Evolutionary conservation across 192 early-diverging fungal genomes (phyloP).

Genomic region (Martensiomyces pterosporus): DNA sequence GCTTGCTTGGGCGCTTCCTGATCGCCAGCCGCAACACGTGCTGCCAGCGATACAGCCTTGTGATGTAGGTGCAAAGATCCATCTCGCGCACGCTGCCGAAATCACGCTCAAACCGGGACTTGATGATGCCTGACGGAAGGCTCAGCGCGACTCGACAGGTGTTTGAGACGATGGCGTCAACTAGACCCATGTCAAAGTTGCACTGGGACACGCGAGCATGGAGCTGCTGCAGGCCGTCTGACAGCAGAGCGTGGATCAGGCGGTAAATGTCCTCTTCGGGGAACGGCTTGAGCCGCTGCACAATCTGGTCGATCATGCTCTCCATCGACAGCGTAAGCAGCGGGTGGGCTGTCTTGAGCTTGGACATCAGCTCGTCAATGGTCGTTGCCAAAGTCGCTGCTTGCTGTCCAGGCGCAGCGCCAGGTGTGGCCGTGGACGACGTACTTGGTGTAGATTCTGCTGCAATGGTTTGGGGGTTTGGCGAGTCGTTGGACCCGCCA

Average conservation of each 20-base stretch:
- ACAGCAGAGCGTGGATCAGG: conserved; percentile 85
- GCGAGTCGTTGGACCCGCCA: background rate
- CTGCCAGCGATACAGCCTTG: conserved; percentile 86
- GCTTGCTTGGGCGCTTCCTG: conserved; percentile 73
- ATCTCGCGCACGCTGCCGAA: conserved; percentile 85
- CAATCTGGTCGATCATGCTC: conserved; percentile 98
- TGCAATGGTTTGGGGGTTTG: too few relatives aligned
- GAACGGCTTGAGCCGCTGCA: conserved; percentile 85
- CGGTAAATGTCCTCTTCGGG: conserved; percentile 98
- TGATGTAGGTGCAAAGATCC: conserved; percentile 77
- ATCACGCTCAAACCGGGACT: conserved; percentile 82
- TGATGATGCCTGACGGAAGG: conserved; percentile 61
- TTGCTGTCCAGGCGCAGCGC: conserved; percentile 8
- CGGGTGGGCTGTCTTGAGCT: conserved; percentile 92
- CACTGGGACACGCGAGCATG: conserved; percentile 39
- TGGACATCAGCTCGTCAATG: conserved; percentile 92
- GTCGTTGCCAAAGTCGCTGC: conserved; percentile 6
- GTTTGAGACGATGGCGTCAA: conserved; percentile 54
- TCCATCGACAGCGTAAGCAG: conserved; percentile 94
- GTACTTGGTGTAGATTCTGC: too few relatives aligned
- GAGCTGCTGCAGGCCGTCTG: conserved; percentile 77
- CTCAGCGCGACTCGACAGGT: conserved; percentile 85
- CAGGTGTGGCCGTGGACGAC: conserved; percentile 10
- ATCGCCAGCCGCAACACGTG: conserved; percentile 87
- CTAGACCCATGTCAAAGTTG: conserved; percentile 13